A percentile compares a stretch with the other conserved stretches of the same genome.
These are phyloP conservation scores for Emergomyces pasteurianus DNA, from an alignment of 2,329 filamentous ascomycete genomes.

Conservation along the genomic window DNA sequence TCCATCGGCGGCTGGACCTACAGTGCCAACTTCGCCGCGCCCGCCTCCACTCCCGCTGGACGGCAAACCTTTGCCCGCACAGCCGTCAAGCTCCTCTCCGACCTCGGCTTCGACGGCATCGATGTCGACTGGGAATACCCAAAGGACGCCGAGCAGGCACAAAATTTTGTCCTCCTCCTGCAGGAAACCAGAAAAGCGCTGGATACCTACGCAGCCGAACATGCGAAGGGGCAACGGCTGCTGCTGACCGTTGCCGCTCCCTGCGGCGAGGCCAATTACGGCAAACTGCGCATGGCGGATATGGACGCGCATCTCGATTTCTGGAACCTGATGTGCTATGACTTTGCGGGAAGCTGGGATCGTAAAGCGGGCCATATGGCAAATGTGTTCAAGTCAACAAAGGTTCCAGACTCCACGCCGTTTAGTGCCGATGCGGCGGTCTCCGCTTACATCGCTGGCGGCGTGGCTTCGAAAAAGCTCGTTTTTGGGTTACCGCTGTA, in stretches of 20 bases:
- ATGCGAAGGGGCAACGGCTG: slow-evolving; percentile 31
- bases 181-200: slow-evolving; percentile 22
- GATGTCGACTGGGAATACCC: slow-evolving; percentile 35
- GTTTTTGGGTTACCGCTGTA: slow-evolving; percentile 89
- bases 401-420: slow-evolving; percentile 53
- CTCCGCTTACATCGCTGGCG: slow-evolving; percentile 52
- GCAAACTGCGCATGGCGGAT: slow-evolving; percentile 30
- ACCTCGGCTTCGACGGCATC: slow-evolving; percentile 54
- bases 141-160: slow-evolving; percentile 21
- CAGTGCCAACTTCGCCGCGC: slow-evolving; percentile 60
- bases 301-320: slow-evolving; percentile 41
- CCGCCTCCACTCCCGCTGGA: slow-evolving; percentile 47
- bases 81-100: slow-evolving; percentile 61
- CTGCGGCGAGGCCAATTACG: slow-evolving; percentile 21
- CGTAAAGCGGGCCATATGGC: slow-evolving; percentile 60
- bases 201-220: slow-evolving; percentile 27
- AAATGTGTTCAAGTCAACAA: slow-evolving; percentile 52
- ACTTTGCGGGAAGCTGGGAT: slow-evolving; percentile 80
- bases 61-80: slow-evolving; percentile 54
- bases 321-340: slow-evolving; percentile 66
- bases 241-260: slow-evolving; percentile 37
- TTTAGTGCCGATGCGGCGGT: slow-evolving; percentile 66
- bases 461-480: slow-evolving; percentile 59
- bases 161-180: slow-evolving; percentile 25
- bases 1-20: slow-evolving; percentile 77